Conservation (phyloP, 2,329 filamentous ascomycete genomes). For the Ophiostoma sp. region DNA sequence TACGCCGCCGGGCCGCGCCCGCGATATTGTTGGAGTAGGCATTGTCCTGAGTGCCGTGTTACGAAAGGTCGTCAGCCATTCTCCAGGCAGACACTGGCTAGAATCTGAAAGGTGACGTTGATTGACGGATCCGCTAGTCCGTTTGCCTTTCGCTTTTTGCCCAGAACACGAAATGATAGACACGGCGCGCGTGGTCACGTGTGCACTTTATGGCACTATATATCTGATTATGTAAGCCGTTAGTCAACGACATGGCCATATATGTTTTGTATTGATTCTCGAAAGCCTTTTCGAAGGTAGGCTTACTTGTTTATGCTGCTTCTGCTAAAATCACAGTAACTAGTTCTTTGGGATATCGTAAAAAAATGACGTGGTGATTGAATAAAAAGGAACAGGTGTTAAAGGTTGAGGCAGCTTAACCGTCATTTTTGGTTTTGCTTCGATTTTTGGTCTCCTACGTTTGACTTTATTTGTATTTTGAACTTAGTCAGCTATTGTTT, state of each 20-base stretch:
- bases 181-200: constrained; percentile 3
- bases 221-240: neutral
- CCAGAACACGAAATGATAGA: neutral
- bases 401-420: too few species aligned
- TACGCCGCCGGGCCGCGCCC: constrained; percentile 15
- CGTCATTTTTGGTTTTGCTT: too few species aligned
- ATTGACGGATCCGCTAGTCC: neutral
- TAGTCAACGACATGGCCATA: too few species aligned
- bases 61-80: neutral
- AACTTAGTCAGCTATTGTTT: too few species aligned
- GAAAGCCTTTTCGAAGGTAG: neutral
- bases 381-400: too few species aligned
- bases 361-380: too few species aligned
- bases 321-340: too few species aligned
- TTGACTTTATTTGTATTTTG: too few species aligned
- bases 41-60: constrained; percentile 7
- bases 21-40: constrained; percentile 18
- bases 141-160: neutral
- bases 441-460: too few species aligned
- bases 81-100: too few species aligned
- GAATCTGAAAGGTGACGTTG: constrained; percentile 4
- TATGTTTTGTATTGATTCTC: neutral
- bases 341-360: too few species aligned
- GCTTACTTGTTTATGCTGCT: too few species aligned
- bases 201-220: neutral